phyloP scores from a whole-genome alignment of 2,329 filamentous ascomycete genomes.

The Acarospora socialis region DNA sequence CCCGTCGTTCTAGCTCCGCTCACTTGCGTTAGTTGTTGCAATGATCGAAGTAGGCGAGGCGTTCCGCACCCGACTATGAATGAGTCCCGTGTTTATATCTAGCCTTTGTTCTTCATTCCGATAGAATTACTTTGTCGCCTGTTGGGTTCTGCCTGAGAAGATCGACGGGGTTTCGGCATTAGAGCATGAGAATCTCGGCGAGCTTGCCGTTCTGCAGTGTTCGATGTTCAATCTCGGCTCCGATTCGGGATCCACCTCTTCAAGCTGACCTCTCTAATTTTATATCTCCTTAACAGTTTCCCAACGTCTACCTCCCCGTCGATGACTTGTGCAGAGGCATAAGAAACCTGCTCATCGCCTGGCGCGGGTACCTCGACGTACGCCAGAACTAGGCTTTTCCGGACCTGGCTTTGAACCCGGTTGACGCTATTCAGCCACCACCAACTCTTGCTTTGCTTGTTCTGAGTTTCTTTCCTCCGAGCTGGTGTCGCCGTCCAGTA shows the following conservation, averaged over 20 bases:
- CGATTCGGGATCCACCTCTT: slow-evolving; percentile 76
- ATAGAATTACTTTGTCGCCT: no score
- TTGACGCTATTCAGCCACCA: slow-evolving; percentile 67
- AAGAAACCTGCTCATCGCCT: slow-evolving; percentile 25
- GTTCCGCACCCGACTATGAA: no score
- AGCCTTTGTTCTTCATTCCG: no score
- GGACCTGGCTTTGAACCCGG: slow-evolving; percentile 74
- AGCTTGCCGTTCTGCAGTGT: no score
- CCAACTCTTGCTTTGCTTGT: slow-evolving; percentile 29
- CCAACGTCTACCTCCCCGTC: slow-evolving; percentile 40
- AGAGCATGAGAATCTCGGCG: no score
- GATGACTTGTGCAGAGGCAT: slow-evolving; percentile 23
- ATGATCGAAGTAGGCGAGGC: no score
- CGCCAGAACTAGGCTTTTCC: slow-evolving; percentile 75
- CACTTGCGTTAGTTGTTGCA: no score
- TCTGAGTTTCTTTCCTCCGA: slow-evolving; percentile 37
- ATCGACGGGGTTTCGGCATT: no score
- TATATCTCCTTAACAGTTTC: slow-evolving; percentile 52
- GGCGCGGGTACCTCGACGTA: slow-evolving; percentile 85
- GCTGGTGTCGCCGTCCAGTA: slow-evolving; percentile 49
- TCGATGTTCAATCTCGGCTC: slow-evolving; percentile 45
- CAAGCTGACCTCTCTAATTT: slow-evolving; percentile 64
- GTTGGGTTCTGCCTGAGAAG: no score
- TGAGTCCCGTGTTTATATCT: no score
- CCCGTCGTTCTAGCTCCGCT: no score